Evolutionary conservation across 148 eudicot genomes (phyloP).

Genomic region (Dysphania ambrosioides): DNA sequence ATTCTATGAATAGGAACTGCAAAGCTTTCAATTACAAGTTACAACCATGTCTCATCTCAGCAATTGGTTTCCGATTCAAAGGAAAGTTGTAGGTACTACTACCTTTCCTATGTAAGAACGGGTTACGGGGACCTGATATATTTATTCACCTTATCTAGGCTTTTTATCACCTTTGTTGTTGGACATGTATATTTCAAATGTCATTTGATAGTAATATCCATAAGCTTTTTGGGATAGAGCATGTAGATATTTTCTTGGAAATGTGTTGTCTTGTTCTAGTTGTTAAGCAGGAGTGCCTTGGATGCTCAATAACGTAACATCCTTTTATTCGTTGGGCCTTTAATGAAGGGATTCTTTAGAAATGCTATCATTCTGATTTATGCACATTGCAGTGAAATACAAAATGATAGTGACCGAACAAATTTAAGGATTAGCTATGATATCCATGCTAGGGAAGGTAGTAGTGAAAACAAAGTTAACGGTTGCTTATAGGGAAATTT

Average conservation of each 20-base stretch:
- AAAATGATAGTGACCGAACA: background rate
- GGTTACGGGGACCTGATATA: too few relatives aligned
- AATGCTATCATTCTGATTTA: background rate
- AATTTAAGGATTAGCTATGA: background rate
- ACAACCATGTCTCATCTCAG: too few relatives aligned
- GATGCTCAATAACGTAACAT: background rate
- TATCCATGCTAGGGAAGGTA: background rate
- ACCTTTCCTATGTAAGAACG: too few relatives aligned
- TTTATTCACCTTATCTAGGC: background rate
- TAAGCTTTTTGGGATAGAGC: background rate
- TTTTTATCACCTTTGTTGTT: background rate
- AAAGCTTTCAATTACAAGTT: too few relatives aligned
- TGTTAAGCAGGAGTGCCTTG: background rate
- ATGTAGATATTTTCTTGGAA: background rate
- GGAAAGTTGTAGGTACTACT: too few relatives aligned
- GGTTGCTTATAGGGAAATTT: background rate
- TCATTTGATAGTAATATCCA: background rate
- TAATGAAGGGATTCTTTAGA: too few relatives aligned
- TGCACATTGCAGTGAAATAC: background rate
- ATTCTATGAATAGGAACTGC: background rate
- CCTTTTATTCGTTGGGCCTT: background rate
- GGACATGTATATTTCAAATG: background rate
- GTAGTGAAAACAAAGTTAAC: too few relatives aligned
- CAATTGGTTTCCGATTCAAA: too few relatives aligned
- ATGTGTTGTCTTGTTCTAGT: background rate